Conservation (phyloP, 192 early-diverging fungal species). For the Coemansia asiatica region DNA sequence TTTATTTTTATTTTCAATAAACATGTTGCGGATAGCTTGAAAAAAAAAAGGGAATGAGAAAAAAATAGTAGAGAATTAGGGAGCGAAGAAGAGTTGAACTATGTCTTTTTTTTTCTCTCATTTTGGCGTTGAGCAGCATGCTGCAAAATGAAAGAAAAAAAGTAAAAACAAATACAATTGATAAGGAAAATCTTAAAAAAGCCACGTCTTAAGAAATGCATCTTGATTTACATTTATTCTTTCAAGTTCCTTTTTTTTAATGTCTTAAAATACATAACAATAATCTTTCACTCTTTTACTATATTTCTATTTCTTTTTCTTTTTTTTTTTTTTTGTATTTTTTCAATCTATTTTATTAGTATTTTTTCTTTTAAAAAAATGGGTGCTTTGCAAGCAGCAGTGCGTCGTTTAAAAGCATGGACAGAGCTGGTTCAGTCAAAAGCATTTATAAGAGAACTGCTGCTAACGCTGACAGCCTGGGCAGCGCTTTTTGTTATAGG, state of each 20-base stretch:
- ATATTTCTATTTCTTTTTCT: conserved; percentile 9
- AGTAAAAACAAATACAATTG: not conserved
- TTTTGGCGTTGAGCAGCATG: too few species aligned
- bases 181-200: not conserved
- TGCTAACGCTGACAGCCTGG: conserved; percentile 34
- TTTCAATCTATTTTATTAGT: not conserved
- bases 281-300: conserved; percentile 10
- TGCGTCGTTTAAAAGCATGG: not conserved
- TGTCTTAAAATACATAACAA: not conserved
- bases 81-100: too few species aligned
- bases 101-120: too few species aligned
- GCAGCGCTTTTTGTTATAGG: conserved; percentile 37
- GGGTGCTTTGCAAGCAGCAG: not conserved
- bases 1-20: not conserved
- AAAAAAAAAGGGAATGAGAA: not conserved
- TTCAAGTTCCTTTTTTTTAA: too few species aligned
- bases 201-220: not conserved
- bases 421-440: conserved; percentile 12
- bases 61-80: too few species aligned
- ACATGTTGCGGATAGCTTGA: not conserved
- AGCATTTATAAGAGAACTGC: conserved; percentile 32
- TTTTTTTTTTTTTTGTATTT: conserved; percentile 9
- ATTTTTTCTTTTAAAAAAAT: not conserved
- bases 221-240: too few species aligned
- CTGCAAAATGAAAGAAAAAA: not conserved